phyloP scores from a whole-genome alignment of 1,284 basidiomycete species.

The Xerocomus nothofagi region DNA sequence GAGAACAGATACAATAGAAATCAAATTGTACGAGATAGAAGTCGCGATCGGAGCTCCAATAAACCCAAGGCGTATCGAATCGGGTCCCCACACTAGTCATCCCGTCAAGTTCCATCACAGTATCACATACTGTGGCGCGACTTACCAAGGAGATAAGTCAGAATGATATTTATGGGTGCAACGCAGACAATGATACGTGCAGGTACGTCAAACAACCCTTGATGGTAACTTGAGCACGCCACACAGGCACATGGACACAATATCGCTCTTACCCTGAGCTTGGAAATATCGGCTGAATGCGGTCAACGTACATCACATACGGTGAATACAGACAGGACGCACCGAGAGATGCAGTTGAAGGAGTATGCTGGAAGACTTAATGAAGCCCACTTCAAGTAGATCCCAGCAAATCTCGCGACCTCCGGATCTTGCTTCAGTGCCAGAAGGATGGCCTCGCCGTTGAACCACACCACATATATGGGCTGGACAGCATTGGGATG shows the following conservation, averaged over 20 bases:
- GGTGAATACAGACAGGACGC: conserved; percentile 20
- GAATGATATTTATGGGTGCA: conserved; percentile 82
- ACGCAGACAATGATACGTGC: conserved; percentile 83
- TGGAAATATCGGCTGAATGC: conserved; percentile 78
- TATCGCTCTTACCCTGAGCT: conserved; percentile 61
- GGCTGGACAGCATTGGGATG: too few relatives aligned
- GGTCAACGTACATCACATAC: conserved; percentile 32
- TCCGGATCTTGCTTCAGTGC: conserved; percentile 82
- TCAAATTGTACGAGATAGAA: conserved; percentile 85
- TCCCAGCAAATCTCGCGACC: conserved; percentile 75
- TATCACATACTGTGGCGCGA: neutral
- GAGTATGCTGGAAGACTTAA: conserved; percentile 89
- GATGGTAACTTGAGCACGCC: conserved; percentile 6
- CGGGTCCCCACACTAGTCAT: conserved; percentile 77
- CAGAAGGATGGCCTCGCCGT: conserved; percentile 78
- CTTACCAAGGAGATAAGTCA: conserved; percentile 82
- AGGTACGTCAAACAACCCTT: conserved; percentile 82
- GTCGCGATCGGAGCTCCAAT: conserved; percentile 92
- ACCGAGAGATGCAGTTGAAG: conserved; percentile 71
- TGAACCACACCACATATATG: conserved; percentile 73
- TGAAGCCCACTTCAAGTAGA: conserved; percentile 78
- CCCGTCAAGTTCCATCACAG: conserved; percentile 3
- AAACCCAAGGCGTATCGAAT: conserved; percentile 79
- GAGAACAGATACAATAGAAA: conserved; percentile 64
- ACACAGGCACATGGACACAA: too few relatives aligned